Conservation (phyloP, 306 rosid species). For the Corylus americana region DNA sequence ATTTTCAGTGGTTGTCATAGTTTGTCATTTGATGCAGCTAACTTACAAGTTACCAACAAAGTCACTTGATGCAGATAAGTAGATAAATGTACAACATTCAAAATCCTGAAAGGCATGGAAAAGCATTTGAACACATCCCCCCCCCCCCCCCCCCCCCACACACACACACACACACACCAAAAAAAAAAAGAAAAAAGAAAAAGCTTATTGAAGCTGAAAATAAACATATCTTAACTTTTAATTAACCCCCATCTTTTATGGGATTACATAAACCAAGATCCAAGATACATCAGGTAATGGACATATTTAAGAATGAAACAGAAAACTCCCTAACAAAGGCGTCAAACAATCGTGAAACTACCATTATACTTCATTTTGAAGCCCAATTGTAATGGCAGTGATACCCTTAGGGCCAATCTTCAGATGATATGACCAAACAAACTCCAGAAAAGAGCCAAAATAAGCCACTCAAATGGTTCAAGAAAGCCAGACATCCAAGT, state of each 20-base stretch:
- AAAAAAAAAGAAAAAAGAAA: no score
- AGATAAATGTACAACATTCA: background rate
- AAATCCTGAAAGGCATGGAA: background rate
- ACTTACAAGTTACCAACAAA: background rate
- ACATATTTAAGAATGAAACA: background rate
- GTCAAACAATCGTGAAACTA: background rate
- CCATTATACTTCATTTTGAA: background rate
- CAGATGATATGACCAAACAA: background rate
- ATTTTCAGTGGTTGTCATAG: slow-evolving; percentile 24
- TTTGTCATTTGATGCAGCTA: slow-evolving; percentile 18
- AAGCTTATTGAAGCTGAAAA: no score
- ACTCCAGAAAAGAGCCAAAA: background rate
- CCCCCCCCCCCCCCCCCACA: no score
- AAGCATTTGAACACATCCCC: background rate
- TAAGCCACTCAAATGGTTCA: background rate
- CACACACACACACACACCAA: no score
- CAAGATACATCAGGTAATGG: no score
- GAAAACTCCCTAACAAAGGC: background rate
- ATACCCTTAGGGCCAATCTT: no score
- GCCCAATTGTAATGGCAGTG: background rate
- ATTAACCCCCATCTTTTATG: background rate
- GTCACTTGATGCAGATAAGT: background rate
- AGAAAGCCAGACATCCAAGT: background rate
- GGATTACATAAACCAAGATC: no score
- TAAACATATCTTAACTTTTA: no score